Base-by-base conservation (phyloP, 768 basidiomycete species). In the Leccinum disarticulatum region DNA sequence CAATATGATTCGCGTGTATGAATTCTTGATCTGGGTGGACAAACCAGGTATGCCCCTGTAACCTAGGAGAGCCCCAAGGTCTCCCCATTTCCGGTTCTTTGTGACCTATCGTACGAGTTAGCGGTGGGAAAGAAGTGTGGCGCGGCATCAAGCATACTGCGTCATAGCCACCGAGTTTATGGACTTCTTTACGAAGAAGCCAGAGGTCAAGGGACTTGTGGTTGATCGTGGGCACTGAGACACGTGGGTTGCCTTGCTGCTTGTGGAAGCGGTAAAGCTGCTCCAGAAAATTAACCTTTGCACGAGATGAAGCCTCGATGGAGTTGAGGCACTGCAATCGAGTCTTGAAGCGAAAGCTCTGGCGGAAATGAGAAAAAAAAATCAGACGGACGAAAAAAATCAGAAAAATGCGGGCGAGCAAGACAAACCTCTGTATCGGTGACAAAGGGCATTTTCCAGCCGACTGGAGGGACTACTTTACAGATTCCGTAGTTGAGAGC, bases 241-340 rank as follows among this genome's bases (percentile, higher is more conserved):
- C 88, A 64, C 91, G 87, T 61, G 87, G 81, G 72, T 94, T 93
- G 52, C 93, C 93, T 77, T 95, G 94, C 73, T 98, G 95, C 67
- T 91, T 89, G 77, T 98, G 97, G 74, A 90, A 99, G 66, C 93
- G 90, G 76, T 95, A 95, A 52, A 99, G 83, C 75, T 97, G 94
- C 73, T 98, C 96, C 65, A 98, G 77, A 76, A 97, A 98, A 79
- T 97, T 98, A 74, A 98, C 78, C 76, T 95, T 97, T 54, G 97
- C 96, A 66, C 97, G 81, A 61, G 95, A 95, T 36, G 95, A 91
- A 15, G 97, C 97, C 77, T 98, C 96, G 64, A 99, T 93, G 63
- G 93, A 95, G 74, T 98, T 98, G 68, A 99, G 81, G 62, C 91
- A 87, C 74, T 97, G 95, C 47, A 98, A 77, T 54, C 97, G 87